Evolutionary conservation across 2,329 filamentous ascomycete genomes (phyloP).

Genomic region (Fusarium sp.): DNA sequence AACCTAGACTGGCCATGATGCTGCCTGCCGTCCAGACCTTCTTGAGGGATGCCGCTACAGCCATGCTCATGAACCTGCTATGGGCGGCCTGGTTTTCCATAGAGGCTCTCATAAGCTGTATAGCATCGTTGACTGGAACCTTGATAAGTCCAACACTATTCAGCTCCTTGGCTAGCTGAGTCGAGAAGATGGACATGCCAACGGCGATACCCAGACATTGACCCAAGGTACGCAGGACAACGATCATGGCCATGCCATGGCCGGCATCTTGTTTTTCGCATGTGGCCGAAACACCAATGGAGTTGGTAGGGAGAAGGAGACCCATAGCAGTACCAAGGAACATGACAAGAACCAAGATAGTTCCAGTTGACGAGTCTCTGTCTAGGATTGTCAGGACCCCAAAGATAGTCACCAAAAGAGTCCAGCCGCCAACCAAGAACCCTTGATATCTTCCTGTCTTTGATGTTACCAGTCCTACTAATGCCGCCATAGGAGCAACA

Average conservation of each 20-base stretch:
- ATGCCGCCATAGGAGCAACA: conserved; percentile 69
- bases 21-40: conserved; percentile 40
- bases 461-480: conserved; percentile 65
- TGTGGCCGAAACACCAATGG: conserved; percentile 70
- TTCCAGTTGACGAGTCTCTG: conserved; percentile 59
- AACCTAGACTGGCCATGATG: conserved; percentile 32
- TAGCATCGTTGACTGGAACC: conserved; percentile 26
- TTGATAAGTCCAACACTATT: conserved; percentile 9
- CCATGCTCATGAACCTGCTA: conserved; percentile 11
- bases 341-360: conserved; percentile 71
- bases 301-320: conserved; percentile 72
- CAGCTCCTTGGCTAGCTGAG: conserved; percentile 32
- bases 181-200: conserved; percentile 44
- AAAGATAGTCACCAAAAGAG: conserved; percentile 65
- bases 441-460: conserved; percentile 69
- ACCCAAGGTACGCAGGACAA: conserved; percentile 42
- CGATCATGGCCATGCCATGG: conserved; percentile 44
- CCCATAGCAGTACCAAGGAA: conserved; percentile 71
- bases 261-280: conserved; percentile 33
- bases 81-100: conserved; percentile 24
- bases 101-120: conserved; percentile 40
- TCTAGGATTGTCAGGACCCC: conserved; percentile 65
- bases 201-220: conserved; percentile 46
- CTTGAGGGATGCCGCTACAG: conserved; percentile 33
- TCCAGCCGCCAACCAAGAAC: conserved; percentile 71